phyloP scores from a whole-genome alignment of 805 yeast species.

The Jamesozyma lodderae region DNA sequence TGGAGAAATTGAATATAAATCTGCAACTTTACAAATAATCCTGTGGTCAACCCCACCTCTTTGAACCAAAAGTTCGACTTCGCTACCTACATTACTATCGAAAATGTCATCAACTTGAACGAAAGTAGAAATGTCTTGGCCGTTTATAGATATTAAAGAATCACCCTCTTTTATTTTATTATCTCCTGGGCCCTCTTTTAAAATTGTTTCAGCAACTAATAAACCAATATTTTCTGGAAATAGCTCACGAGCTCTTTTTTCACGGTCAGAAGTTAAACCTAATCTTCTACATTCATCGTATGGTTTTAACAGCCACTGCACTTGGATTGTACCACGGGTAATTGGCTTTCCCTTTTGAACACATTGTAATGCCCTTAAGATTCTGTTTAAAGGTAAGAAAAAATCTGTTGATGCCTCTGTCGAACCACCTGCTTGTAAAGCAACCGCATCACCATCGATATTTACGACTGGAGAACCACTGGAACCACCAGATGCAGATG shows the following conservation, averaged over 20 bases:
- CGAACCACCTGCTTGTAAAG: constrained; percentile 90
- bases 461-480: constrained; percentile 95
- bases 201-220: constrained; percentile 69
- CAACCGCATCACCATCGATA: constrained; percentile 78
- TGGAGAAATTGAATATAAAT: constrained; percentile 78
- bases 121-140: constrained; percentile 54
- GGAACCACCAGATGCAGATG: constrained; percentile 92
- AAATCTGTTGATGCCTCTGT: constrained; percentile 89
- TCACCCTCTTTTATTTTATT: constrained; percentile 75
- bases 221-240: constrained; percentile 75
- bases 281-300: constrained; percentile 84
- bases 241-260: constrained; percentile 51
- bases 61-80: constrained; percentile 50
- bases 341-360: constrained; percentile 51
- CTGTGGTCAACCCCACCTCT: constrained; percentile 60
- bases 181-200: constrained; percentile 83
- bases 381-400: constrained; percentile 79
- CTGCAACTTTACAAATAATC: constrained; percentile 51
- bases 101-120: constrained; percentile 75
- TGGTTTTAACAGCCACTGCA: constrained; percentile 79
- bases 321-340: constrained; percentile 87
- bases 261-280: constrained; percentile 71
- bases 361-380: constrained; percentile 70
- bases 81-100: constrained; percentile 58
- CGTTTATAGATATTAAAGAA: constrained; percentile 65